A percentile compares a stretch with the other conserved stretches of the same genome.
phyloP scores from a whole-genome alignment of 768 basidiomycete species.

The Albatrellus ellisii region DNA sequence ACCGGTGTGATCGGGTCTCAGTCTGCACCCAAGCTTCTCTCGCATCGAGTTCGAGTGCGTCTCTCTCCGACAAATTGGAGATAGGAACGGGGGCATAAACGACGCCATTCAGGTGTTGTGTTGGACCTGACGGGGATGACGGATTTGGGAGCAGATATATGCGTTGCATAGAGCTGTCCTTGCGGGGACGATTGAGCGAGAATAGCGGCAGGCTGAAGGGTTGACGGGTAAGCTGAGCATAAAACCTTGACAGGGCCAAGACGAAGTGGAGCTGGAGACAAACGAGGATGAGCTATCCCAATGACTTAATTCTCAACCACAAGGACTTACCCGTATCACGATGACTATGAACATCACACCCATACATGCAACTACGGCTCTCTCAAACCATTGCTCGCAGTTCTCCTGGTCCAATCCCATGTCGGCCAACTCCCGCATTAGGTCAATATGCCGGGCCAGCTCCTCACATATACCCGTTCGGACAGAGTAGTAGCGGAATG shows the following conservation, averaged over 20 bases:
- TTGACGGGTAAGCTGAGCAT: conserved; percentile 39
- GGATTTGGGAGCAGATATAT: conserved; percentile 47
- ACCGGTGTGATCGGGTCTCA: conserved; percentile 16
- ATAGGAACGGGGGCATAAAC: conserved; percentile 67
- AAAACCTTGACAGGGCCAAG: conserved; percentile 55
- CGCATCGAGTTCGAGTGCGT: conserved; percentile 35
- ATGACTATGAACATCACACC: conserved; percentile 47
- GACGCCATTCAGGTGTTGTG: conserved; percentile 18
- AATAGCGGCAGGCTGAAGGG: conserved; percentile 16
- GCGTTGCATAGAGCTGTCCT: conserved; percentile 32
- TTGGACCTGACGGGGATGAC: conserved; percentile 16
- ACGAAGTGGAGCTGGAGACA: conserved; percentile 56
- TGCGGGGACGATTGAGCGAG: conserved; percentile 9
- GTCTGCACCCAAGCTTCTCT: conserved; percentile 54
- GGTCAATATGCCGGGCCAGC: conserved; percentile 60
- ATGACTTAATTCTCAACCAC: too few relatives aligned
- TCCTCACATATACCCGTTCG: conserved; percentile 61
- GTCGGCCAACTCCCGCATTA: conserved; percentile 56
- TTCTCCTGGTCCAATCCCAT: conserved; percentile 68
- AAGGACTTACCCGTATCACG: conserved; percentile 45
- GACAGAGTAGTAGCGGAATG: conserved; percentile 37
- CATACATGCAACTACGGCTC: conserved; percentile 45
- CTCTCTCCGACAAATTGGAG: conserved; percentile 36
- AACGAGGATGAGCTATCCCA: conserved; percentile 5
- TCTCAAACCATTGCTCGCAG: conserved; percentile 69